Evolutionary conservation across 2,329 filamentous ascomycete genomes (phyloP).

Genomic region (Teratosphaeria gauchensis): DNA sequence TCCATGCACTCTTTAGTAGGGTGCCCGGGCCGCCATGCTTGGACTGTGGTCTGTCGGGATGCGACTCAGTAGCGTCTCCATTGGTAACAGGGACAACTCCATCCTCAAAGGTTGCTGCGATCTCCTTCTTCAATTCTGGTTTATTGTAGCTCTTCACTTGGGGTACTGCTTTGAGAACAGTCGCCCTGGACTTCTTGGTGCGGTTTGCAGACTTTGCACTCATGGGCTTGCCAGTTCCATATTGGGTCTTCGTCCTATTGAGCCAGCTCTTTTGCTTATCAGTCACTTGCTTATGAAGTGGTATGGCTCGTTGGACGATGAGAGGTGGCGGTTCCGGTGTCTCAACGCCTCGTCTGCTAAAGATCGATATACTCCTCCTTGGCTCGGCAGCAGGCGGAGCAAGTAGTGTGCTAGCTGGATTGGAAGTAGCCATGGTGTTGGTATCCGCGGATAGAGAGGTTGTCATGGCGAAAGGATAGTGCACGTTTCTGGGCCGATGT

Average conservation of each 20-base stretch:
- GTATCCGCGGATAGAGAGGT: not conserved
- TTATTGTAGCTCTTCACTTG: slow-evolving; percentile 18
- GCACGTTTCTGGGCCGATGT: not conserved
- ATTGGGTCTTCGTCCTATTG: slow-evolving; percentile 8
- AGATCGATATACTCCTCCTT: slow-evolving; percentile 27
- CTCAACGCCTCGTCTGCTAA: slow-evolving; percentile 25
- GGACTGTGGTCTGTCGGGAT: slow-evolving; percentile 9
- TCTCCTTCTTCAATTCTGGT: slow-evolving; percentile 25
- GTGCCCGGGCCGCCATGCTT: not conserved
- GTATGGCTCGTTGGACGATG: slow-evolving; percentile 12
- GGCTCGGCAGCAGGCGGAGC: slow-evolving; percentile 2
- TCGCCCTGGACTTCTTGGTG: slow-evolving; percentile 11
- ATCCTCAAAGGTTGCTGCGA: slow-evolving; percentile 32
- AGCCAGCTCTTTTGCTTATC: slow-evolving; percentile 18
- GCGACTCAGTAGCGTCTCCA: slow-evolving; percentile 7
- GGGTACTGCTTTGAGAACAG: slow-evolving; percentile 25
- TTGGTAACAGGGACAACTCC: slow-evolving; percentile 30
- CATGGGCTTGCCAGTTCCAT: slow-evolving; percentile 3
- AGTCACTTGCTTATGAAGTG: slow-evolving; percentile 11
- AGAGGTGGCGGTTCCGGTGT: slow-evolving; percentile 14
- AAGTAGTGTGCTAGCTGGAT: not conserved
- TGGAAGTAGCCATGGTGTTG: not conserved
- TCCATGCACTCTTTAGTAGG: slow-evolving; percentile 5
- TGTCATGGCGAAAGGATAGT: not conserved
- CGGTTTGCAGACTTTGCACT: not conserved